Base-by-base conservation (phyloP, 2,329 filamentous ascomycete species). In the Stemphylium beticola region DNA sequence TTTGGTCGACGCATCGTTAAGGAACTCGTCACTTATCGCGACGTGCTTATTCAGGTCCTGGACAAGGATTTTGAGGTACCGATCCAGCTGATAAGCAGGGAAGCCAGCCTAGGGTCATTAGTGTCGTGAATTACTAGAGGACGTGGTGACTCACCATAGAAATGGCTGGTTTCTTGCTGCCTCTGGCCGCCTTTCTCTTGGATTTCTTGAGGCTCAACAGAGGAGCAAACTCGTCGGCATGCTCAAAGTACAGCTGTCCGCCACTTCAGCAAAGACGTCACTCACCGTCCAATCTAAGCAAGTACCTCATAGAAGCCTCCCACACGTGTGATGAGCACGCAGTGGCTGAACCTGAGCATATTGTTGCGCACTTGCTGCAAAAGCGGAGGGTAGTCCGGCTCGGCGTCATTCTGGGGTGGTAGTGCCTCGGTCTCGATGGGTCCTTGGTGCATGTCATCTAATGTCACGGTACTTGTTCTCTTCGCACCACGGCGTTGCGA, bases 1-100 rank as follows among this genome's bases (percentile, higher is more conserved):
- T 75, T 86, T 91, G 51, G 86, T 86, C 3, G 87, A 81, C 4
- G 85, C 81, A 60, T 87, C 83, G 67, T 95, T 90, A 15, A 89
- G 87, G 66, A 96, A 93, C 74, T 99, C 95, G 73, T 99, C 93
- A 41, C 91, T 92, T 60, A 99, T 89, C 42, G 95, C 95, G 58
- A 99, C 95, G 76, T 96, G 91, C 69, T 91, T 90, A 73, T 90
- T 91, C 40, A 95, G 79, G 71, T 98, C 95, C 73, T 96, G 89
- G 3, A 99, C 95, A 17, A 99, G 84, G 57, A 91, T 86, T 75
- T 97, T 98, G 65, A 99, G 85, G 74, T 92, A 97, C 20, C 92
- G 87, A 70, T 98, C 93, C 22, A 99, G 82, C 72, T 98, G 93
- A 69, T 91, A 93, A 74, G 91, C 92, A 15, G 93, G 95, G 65